Evolutionary conservation across 129 eudicot species (phyloP), one percentile per base, ranked within the genome.

Genomic region (Saposhnikovia divaricata): DNA sequence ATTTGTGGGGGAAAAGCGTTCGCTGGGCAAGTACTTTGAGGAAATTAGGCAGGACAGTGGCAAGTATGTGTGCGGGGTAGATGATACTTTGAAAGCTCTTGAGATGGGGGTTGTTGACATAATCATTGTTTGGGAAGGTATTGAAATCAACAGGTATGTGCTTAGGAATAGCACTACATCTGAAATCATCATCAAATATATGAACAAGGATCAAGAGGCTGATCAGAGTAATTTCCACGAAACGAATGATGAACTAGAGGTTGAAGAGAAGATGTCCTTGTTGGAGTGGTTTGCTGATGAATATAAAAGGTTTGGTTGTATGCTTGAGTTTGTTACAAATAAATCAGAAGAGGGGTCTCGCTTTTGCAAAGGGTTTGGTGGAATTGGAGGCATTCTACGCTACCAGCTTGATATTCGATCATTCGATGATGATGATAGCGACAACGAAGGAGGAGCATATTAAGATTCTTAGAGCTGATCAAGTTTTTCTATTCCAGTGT

Each of bases 381-480:
- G 37, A 61, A 61, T 61, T 27, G 70, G 37, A 7, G 70, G 70
- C 31, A 61, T 61, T 10, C 37, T 61, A 9, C 37, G 70, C 5
- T 61, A 61, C 70, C 70, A 61, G 70, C 37, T 61, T 61, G 70
- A 61, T 61, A 61, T 61, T n/a, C 70, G 37, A 57, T 18, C 65
- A 19, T 57, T 57, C 5, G 65, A 57, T 19, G 65, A 57, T 2
- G n/a, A 23, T 57, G n/a, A 19, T 57, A 10, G 11, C 2, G 28
- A 57, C 16, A 4, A 48, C 4, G 53, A 48, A 13, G 53, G 53
- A 57, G 65, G 11, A 57, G 27, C 9, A 19, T 57, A 21, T 57
- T 19, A 57, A 57, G 65, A 21, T 57, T 57, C 65, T 21, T n/a
- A 57, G 16, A 12, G 53, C 53, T 48, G 53, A 48, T 48, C 53